Evolutionary conservation across 2,329 filamentous ascomycete species (phyloP).

Genomic region (Madurella fahalii): DNA sequence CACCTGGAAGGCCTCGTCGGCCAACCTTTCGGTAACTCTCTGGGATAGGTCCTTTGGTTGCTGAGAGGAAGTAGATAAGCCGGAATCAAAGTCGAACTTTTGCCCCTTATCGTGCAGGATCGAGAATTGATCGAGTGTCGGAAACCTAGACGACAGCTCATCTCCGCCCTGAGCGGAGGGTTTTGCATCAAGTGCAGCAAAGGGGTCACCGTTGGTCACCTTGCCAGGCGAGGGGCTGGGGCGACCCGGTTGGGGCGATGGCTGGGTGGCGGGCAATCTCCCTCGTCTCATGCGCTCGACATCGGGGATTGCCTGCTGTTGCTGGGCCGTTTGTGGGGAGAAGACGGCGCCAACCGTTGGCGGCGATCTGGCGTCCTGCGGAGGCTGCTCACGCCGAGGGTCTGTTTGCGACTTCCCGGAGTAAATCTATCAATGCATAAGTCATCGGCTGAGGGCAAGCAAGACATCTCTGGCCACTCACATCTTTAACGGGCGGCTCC

Average conservation of each 20-base stretch:
- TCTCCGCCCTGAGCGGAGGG: constrained; percentile 55
- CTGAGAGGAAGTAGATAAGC: constrained; percentile 43
- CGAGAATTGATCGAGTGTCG: constrained; percentile 88
- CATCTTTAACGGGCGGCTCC: constrained; percentile 83
- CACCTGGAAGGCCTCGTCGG: constrained; percentile 75
- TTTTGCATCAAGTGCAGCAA: constrained; percentile 78
- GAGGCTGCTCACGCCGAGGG: constrained; percentile 49
- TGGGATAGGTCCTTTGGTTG: constrained; percentile 56
- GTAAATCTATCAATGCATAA: constrained; percentile 59
- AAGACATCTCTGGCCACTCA: constrained; percentile 43
- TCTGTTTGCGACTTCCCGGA: constrained; percentile 61
- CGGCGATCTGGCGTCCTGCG: constrained; percentile 49
- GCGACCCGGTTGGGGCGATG: constrained; percentile 42
- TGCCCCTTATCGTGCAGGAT: constrained; percentile 78
- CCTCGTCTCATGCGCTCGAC: constrained; percentile 93
- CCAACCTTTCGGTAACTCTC: constrained; percentile 69
- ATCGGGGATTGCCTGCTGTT: constrained; percentile 73
- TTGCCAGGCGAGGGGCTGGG: constrained; percentile 66
- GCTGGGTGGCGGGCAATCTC: constrained; percentile 53
- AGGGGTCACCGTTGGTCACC: constrained; percentile 73
- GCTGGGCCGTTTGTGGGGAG: constrained; percentile 61
- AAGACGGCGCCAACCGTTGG: constrained; percentile 76
- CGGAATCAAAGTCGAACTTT: constrained; percentile 77
- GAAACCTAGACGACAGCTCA: constrained; percentile 81
- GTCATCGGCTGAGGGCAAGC: constrained; percentile 3